Percentiles rank a stretch among this genome's conserved stretches.
phyloP scores from a whole-genome alignment of 768 basidiomycete species.

The Gloeophyllum trabeum region DNA sequence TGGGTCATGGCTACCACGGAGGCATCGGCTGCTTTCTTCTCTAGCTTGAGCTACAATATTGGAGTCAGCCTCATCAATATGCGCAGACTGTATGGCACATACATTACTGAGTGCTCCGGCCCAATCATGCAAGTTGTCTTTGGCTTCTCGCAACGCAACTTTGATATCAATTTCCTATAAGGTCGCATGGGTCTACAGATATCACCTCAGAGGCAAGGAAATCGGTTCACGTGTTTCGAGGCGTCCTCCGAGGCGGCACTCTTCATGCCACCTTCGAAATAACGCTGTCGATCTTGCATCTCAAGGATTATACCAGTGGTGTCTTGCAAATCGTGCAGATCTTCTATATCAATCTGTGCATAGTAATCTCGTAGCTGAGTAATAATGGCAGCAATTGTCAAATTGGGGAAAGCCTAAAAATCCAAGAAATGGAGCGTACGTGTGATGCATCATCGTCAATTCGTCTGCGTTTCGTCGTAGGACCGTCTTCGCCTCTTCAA shows the following conservation, averaged over 20 bases:
- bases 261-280: slow-evolving; percentile 57
- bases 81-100: too few relatives aligned
- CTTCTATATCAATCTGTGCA: slow-evolving; percentile 71
- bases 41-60: slow-evolving; percentile 61
- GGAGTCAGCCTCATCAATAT: too few relatives aligned
- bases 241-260: slow-evolving; percentile 9
- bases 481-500: slow-evolving; percentile 30
- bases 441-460: slow-evolving; percentile 28
- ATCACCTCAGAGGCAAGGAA: slow-evolving; percentile 1
- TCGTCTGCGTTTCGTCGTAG: slow-evolving; percentile 51
- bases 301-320: slow-evolving; percentile 68
- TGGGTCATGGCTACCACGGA: slow-evolving; percentile 69
- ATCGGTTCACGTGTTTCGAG: slow-evolving; percentile 16
- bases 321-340: slow-evolving; percentile 61
- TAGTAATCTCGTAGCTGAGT: slow-evolving; percentile 20
- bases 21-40: slow-evolving; percentile 54
- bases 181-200: not conserved
- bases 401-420: too few relatives aligned
- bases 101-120: too few relatives aligned
- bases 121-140: slow-evolving; percentile 43
- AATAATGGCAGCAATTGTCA: too few relatives aligned
- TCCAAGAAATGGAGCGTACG: slow-evolving; percentile 20
- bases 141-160: slow-evolving; percentile 34
- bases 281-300: slow-evolving; percentile 77
- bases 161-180: slow-evolving; percentile 35